phyloP scores from a whole-genome alignment of 2,329 filamentous ascomycete species.

The Nannizzia gypsea region DNA sequence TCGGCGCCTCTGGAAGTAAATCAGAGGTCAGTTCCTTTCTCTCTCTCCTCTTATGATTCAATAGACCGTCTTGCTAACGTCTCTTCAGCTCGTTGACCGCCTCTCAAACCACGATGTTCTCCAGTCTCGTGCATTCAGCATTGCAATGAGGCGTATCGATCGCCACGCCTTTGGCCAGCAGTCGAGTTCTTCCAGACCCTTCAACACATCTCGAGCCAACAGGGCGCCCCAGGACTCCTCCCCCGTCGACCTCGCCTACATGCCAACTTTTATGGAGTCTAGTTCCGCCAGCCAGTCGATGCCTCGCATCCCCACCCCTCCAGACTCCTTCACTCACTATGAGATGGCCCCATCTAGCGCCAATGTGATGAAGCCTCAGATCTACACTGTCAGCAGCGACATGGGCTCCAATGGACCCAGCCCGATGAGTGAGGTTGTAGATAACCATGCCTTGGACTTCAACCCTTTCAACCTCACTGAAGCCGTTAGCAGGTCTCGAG shows the following conservation, averaged over 20 bases:
- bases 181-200: conserved; percentile 35
- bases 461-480: conserved; percentile 47
- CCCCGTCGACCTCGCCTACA: conserved; percentile 52
- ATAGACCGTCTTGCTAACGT: not conserved
- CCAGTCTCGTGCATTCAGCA: conserved; percentile 44
- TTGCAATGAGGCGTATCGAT: conserved; percentile 40
- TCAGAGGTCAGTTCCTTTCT: conserved; percentile 34
- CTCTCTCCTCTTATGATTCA: not conserved
- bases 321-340: conserved; percentile 27
- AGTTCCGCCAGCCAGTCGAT: conserved; percentile 21
- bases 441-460: conserved; percentile 45
- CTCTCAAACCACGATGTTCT: conserved; percentile 43
- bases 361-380: conserved; percentile 43
- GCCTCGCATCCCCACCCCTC: conserved; percentile 42
- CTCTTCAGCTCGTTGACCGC: conserved; percentile 38
- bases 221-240: conserved; percentile 48
- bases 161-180: conserved; percentile 26
- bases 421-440: conserved; percentile 47
- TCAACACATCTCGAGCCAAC: conserved; percentile 49
- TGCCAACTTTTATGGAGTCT: conserved; percentile 41
- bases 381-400: conserved; percentile 41
- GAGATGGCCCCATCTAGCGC: conserved; percentile 9
- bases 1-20: conserved; percentile 38
- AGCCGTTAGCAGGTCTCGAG: conserved; percentile 31
- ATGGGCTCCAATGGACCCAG: conserved; percentile 38